Percentiles rank a stretch among this genome's conserved stretches.
Evolutionary conservation across 768 basidiomycete genomes (phyloP).

Genomic region (Amylocystis lapponica): DNA sequence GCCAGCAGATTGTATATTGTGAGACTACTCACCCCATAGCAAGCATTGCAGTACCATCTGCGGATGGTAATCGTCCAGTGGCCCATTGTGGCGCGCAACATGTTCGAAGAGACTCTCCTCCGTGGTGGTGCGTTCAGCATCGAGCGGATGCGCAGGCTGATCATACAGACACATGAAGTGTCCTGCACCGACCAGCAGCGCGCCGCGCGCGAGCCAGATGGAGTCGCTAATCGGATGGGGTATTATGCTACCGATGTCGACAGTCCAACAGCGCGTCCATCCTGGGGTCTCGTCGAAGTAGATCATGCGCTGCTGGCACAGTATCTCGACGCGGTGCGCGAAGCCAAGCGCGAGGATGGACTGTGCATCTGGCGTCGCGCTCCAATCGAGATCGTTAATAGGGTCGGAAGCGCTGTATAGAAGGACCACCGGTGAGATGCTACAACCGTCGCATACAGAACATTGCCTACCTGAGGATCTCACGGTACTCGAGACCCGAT

Average conservation of each 20-base stretch:
- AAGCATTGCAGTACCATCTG: conserved; percentile 90
- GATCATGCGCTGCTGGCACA: conserved; percentile 90
- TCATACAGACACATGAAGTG: conserved; percentile 82
- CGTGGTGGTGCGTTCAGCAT: conserved; percentile 3
- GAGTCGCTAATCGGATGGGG: conserved; percentile 82
- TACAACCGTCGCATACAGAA: not conserved
- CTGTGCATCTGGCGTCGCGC: conserved; percentile 82
- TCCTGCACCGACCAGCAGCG: conserved; percentile 74
- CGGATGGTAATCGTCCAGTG: conserved; percentile 88
- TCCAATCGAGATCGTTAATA: conserved; percentile 89
- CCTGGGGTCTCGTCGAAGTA: conserved; percentile 81
- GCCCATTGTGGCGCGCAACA: conserved; percentile 79
- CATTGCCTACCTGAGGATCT: conserved; percentile 48
- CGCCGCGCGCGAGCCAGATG: conserved; percentile 84
- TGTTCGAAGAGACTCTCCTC: conserved; percentile 67
- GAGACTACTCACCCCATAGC: conserved; percentile 67
- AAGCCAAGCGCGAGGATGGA: conserved; percentile 92
- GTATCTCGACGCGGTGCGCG: conserved; percentile 66
- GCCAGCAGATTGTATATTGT: not conserved
- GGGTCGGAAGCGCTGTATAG: conserved; percentile 37
- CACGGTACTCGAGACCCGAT: conserved; percentile 76
- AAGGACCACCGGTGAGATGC: conserved; percentile 1
- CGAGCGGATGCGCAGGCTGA: conserved; percentile 28
- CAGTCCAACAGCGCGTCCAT: conserved; percentile 66
- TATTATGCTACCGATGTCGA: conserved; percentile 69